A percentile compares a stretch with the other conserved stretches of the same genome.
These are phyloP conservation scores for Plenodomus biglobosus DNA, from an alignment of 2,329 filamentous ascomycete genomes.

Conservation along the genomic window DNA sequence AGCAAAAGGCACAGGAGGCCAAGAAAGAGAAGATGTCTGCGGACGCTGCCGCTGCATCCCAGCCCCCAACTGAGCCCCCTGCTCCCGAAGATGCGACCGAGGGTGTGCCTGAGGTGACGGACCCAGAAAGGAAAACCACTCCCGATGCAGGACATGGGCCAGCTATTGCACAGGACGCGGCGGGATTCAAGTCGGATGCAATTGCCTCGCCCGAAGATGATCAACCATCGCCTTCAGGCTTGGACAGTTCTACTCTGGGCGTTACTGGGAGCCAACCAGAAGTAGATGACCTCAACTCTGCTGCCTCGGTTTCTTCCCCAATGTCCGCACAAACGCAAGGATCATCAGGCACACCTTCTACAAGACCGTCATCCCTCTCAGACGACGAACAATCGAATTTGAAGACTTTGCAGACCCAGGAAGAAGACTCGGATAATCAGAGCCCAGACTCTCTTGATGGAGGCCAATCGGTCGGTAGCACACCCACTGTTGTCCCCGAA, in stretches of 20 bases:
- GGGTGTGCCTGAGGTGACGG: slow-evolving; percentile 4
- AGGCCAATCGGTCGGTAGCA: slow-evolving; percentile 37
- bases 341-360: slow-evolving; percentile 42
- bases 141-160: not conserved
- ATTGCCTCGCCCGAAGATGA: slow-evolving; percentile 14
- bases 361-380: slow-evolving; percentile 44
- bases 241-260: slow-evolving; percentile 57
- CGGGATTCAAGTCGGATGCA: slow-evolving; percentile 6
- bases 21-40: slow-evolving; percentile 27
- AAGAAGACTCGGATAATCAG: slow-evolving; percentile 13
- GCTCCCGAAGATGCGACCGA: slow-evolving; percentile 2
- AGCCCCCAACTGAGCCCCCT: not conserved
- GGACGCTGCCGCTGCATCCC: slow-evolving; percentile 13
- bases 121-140: not conserved
- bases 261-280: slow-evolving; percentile 48
- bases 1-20: slow-evolving; percentile 54
- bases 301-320: slow-evolving; percentile 42
- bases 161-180: not conserved
- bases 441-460: slow-evolving; percentile 27
- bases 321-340: slow-evolving; percentile 44
- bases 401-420: slow-evolving; percentile 21
- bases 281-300: slow-evolving; percentile 39
- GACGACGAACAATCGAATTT: slow-evolving; percentile 36
- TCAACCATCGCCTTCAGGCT: slow-evolving; percentile 8
- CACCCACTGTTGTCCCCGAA: slow-evolving; percentile 41